phyloP scores from a whole-genome alignment of 345 rosid genomes.

The Limnanthes douglasii region DNA sequence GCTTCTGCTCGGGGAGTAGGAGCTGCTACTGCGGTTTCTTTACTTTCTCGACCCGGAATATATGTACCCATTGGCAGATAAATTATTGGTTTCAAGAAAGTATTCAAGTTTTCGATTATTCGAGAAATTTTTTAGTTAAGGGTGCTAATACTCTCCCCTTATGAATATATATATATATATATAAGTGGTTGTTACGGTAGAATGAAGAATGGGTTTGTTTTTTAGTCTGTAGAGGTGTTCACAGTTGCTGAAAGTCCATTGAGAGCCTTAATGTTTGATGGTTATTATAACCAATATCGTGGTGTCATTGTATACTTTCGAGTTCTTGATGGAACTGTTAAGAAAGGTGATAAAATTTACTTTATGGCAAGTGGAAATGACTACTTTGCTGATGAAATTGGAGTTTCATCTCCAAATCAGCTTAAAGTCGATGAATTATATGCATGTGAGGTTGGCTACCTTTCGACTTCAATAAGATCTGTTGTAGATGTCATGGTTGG shows the following conservation, averaged over 20 bases:
- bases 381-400: conserved; percentile 85
- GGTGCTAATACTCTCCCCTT: too few relatives aligned
- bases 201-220: too few relatives aligned
- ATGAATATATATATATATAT: too few relatives aligned
- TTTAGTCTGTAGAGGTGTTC: too few relatives aligned
- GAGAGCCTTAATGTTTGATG: conserved; percentile 89
- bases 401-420: conserved; percentile 90
- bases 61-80: too few relatives aligned
- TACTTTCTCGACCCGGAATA: too few relatives aligned
- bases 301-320: conserved; percentile 97
- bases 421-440: conserved; percentile 76
- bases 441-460: conserved; percentile 98
- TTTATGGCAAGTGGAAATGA: conserved; percentile 97
- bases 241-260: conserved; percentile 42
- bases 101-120: too few relatives aligned
- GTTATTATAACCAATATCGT: conserved; percentile 95
- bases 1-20: too few relatives aligned
- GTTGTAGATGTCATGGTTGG: conserved; percentile 99
- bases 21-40: too few relatives aligned
- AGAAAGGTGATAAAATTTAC: conserved; percentile 81
- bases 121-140: too few relatives aligned
- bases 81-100: too few relatives aligned
- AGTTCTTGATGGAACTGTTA: conserved; percentile 81
- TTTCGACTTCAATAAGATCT: conserved; percentile 86
- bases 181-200: too few relatives aligned